Conservation (phyloP, 176 grass and related monocot genomes). For the Pontederia crassipes region DNA sequence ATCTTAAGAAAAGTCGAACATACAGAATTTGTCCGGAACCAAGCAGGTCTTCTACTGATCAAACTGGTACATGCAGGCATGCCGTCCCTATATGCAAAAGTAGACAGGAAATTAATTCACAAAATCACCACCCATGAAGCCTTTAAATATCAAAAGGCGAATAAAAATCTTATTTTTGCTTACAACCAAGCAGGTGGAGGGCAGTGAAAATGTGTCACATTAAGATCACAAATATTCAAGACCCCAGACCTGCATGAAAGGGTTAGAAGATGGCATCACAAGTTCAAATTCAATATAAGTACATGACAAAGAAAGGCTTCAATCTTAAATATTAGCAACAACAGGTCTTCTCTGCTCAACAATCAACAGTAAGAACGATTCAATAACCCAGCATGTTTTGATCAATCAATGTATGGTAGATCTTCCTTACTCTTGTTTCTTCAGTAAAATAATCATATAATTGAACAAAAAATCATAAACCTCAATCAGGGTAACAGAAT, state of each 20-base stretch:
- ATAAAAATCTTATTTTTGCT: conserved; percentile 29
- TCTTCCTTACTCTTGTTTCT: background rate
- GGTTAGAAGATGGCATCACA: no score
- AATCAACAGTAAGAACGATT: background rate
- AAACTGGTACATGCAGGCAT: conserved; percentile 18
- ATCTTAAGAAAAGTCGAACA: background rate
- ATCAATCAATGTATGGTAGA: background rate
- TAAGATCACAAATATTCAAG: conserved; percentile 53
- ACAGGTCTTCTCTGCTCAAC: no score
- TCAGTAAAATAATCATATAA: no score
- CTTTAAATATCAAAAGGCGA: no score
- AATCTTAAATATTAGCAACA: background rate
- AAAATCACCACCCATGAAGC: conserved; percentile 7
- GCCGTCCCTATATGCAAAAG: conserved; percentile 39
- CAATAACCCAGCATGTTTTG: background rate
- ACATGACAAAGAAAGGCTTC: background rate
- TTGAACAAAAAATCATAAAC: no score
- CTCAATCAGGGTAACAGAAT: no score
- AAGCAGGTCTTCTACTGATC: conserved; percentile 47
- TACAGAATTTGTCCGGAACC: conserved; percentile 71
- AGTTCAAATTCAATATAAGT: no score
- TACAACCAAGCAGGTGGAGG: conserved; percentile 90
- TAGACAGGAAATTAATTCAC: conserved; percentile 8
- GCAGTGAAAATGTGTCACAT: conserved; percentile 80
- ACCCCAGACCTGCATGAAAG: conserved; percentile 59